A percentile compares a stretch with the other conserved stretches of the same genome.
These are phyloP conservation scores for Cercophora scortea DNA, from an alignment of 495 filamentous ascomycete genomes.

Conservation along the genomic window DNA sequence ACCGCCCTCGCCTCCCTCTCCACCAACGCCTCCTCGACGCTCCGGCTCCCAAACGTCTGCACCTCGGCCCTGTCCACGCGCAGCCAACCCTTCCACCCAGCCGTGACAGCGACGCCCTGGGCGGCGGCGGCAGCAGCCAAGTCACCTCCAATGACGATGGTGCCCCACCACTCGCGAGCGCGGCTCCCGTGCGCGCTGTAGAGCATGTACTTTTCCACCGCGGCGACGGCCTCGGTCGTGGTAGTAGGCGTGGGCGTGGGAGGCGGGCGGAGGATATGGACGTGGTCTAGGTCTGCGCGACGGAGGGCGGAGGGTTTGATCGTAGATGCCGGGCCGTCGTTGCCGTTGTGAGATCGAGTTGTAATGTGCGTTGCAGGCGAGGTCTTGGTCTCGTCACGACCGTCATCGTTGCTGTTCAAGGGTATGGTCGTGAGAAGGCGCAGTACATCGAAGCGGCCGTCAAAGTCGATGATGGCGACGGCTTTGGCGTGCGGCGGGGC, in stretches of 20 bases:
- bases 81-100: conserved; percentile 42
- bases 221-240: conserved; percentile 18
- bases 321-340: neutral
- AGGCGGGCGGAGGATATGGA: conserved; percentile 32
- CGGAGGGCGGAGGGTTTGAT: neutral
- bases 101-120: conserved; percentile 19
- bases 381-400: neutral
- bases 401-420: neutral
- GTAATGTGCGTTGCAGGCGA: neutral
- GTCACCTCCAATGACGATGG: conserved; percentile 34
- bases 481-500: conserved; percentile 45
- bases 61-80: conserved; percentile 36
- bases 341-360: neutral
- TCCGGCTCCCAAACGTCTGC: conserved; percentile 5
- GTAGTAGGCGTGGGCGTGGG: conserved; percentile 9
- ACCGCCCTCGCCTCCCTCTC: conserved; percentile 11
- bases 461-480: conserved; percentile 63
- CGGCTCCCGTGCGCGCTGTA: conserved; percentile 35
- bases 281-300: conserved; percentile 24
- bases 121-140: conserved; percentile 8
- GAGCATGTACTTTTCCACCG: conserved; percentile 40
- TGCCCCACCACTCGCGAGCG: conserved; percentile 43
- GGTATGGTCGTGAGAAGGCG: conserved; percentile 33
- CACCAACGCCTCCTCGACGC: conserved; percentile 13
- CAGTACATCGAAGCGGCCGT: conserved; percentile 55